phyloP scores from a whole-genome alignment of 2,329 filamentous ascomycete species.

The Penicillium sp. region DNA sequence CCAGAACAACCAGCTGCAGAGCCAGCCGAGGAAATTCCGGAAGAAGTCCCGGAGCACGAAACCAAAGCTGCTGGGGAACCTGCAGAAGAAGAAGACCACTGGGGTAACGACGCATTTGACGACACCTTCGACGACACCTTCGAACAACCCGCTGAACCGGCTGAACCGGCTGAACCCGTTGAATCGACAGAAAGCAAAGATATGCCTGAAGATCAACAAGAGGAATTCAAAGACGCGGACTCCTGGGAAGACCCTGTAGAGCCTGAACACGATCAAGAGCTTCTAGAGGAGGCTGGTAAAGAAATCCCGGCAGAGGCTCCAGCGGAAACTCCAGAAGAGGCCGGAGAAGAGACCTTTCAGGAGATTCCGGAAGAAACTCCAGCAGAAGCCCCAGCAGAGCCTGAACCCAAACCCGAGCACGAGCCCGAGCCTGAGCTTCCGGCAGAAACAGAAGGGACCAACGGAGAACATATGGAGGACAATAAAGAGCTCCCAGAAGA shows the following conservation, averaged over 20 bases:
- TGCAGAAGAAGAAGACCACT: slow-evolving; percentile 6
- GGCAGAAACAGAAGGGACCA: neutral
- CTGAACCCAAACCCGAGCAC: too few relatives aligned
- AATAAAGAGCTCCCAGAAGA: neutral
- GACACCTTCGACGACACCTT: too few relatives aligned
- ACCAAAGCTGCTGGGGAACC: neutral
- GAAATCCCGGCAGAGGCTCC: neutral
- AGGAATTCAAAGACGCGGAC: neutral
- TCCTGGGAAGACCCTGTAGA: slow-evolving; percentile 11
- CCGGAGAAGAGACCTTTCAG: too few relatives aligned
- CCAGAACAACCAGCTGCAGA: neutral
- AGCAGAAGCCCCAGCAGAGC: too few relatives aligned
- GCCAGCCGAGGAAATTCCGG: slow-evolving; percentile 4
- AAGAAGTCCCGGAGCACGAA: neutral
- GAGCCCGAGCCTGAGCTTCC: neutral
- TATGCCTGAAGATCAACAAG: neutral
- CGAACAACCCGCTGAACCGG: too few relatives aligned
- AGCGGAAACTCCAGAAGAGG: neutral
- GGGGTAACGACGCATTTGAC: neutral
- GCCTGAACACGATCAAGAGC: slow-evolving; percentile 3
- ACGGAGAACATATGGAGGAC: neutral
- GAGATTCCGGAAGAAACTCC: neutral
- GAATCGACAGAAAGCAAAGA: neutral
- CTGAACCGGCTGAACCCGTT: neutral
- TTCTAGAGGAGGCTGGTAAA: slow-evolving; percentile 13